Evolutionary conservation across 345 rosid genomes (phyloP), one percentile per base, ranked within the genome.

Genomic region (Rhodamnia argentea): DNA sequence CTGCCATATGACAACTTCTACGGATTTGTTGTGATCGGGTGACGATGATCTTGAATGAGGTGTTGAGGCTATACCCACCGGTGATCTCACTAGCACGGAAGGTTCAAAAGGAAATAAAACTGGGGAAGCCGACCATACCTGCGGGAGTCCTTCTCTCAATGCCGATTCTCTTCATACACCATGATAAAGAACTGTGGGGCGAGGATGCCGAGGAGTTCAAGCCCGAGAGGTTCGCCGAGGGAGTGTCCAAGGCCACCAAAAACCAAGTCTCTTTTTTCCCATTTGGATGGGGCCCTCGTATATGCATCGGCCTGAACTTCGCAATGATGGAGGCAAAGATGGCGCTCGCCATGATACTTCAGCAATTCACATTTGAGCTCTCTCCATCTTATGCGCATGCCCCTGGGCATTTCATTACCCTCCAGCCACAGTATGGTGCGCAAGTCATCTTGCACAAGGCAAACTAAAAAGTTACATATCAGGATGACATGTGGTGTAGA

Each of bases 31-130:
- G 22, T 4, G 24, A 70, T 70, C 84, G 84, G 86, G 83, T 84
- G 10, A 87, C 88, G 13, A 87, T 87, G 88, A 87, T 87, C 44
- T 59, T 87, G 5, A 53, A 81, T 81, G 86, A 87, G 86, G 88
- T 84, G 11, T 29, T 87, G 24, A 52, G 88, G 62, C 58, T 87
- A 44, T 84, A 87, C n/a, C 88, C 89, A 15, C 86, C 86, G 16
- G 16, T 29, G 11, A 18, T 62, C 51, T 0, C 6, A 42, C 15
- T 81, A 22, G 5, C 9, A 24, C 82, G 89, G 8, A 40, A 26
- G 24, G 40, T 62, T 59, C 51, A 53, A 26, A 52, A 58, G 62
- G 60, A 57, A 27, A 84, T 42, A 4, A 87, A 57, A 26, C 76
- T 87, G 3, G 82, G 87, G 29, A 50, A 83, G 4, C 64, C 24